Evolutionary conservation across 176 grass and related monocot genomes (phyloP).

Genomic region (Eleusine coracana): DNA sequence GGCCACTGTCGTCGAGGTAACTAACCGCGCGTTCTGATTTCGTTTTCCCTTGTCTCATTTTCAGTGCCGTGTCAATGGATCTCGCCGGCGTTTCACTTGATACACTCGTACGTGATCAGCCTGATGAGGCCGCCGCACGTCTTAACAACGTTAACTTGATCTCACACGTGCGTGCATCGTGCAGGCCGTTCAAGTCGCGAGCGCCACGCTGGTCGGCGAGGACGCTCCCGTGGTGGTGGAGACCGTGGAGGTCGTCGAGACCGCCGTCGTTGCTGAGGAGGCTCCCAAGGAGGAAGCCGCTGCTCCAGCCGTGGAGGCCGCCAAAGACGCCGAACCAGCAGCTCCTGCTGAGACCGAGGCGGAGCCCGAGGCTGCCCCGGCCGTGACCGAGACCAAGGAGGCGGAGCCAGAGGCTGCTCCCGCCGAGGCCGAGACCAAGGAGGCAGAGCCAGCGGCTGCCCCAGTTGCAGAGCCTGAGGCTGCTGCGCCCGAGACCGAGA

Average conservation of each 20-base stretch:
- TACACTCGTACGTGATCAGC: neutral
- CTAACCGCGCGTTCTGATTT: neutral
- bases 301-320: constrained; percentile 20
- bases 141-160: neutral
- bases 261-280: constrained; percentile 16
- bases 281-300: constrained; percentile 29
- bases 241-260: neutral
- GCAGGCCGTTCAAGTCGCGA: constrained; percentile 49
- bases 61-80: neutral
- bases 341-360: constrained; percentile 4
- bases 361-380: neutral
- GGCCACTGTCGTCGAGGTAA: constrained; percentile 70
- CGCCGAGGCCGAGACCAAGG: constrained; percentile 11
- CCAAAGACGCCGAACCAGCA: neutral
- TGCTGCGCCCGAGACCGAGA: neutral
- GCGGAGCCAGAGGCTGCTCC: neutral
- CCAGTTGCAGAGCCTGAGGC: neutral
- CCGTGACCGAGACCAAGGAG: constrained; percentile 15
- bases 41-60: neutral
- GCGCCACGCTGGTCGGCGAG: constrained; percentile 23
- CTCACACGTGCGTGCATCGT: constrained; percentile 14
- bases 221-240: constrained; percentile 44
- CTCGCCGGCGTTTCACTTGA: neutral
- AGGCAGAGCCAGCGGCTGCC: neutral
- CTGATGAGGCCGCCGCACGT: neutral